Evolutionary conservation across 805 yeast species (phyloP), one percentile per base, ranked within the genome.

Genomic region (Yarrowia sp.): DNA sequence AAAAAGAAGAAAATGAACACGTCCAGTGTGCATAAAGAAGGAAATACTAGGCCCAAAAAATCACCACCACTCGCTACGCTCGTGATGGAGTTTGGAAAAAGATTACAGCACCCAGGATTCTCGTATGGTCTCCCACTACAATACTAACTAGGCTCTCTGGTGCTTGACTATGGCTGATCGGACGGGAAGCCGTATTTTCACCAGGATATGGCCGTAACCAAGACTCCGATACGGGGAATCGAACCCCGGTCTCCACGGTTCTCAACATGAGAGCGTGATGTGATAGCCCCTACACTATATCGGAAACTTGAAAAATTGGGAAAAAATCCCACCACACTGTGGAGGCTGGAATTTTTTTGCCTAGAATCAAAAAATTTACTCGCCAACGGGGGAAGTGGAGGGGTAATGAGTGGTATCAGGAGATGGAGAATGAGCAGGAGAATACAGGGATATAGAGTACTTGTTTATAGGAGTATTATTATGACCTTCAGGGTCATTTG

Each of bases 201-300:
- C 54, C 54, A 48, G 54, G 54, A 48, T 48, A 48, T 48, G 54
- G 54, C 54, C 54, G 38, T 30, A 35, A 51, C 41, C 41, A 35
- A 40, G 8, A 2, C 62, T 56, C 62, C 62, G 62, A 56, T 40
- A 56, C 62, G 62, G 62, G 62, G 62, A 56, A 56, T 56, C 62
- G 62, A 56, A 56, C 62, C 62, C 62, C 62, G 62, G 62, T 56
- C 62, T 56, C 59, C 59, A 51, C 59, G 59, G 59, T 35, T 35
- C 59, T 51, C 59, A 51, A n/a, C 16, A 51, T 51, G 59, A 51
- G 59, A 51, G 59, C 59, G 59, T 51, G 59, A 51, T 51, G 59
- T 51, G 59, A 51, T 51, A 51, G 59, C 59, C 59, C 59, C 59
- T 51, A 51, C 59, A 51, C 59, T 51, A 51, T 51, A 51, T 51